Evolutionary conservation across 129 eudicot species (phyloP).

Genomic region (Cynara cardunculus): DNA sequence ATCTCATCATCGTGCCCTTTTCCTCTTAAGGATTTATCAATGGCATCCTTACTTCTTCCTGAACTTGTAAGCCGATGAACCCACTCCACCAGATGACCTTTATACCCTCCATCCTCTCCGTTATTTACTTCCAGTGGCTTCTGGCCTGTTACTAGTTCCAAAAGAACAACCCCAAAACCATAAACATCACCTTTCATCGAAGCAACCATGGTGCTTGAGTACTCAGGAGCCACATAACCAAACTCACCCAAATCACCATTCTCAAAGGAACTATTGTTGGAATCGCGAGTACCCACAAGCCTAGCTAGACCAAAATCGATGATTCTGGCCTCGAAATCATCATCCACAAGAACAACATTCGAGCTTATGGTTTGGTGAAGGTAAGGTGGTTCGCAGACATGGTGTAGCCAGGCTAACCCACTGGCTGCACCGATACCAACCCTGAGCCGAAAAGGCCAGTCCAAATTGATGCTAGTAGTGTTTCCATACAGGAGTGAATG

Average conservation of each 20-base stretch:
- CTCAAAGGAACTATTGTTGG: slow-evolving; percentile 51
- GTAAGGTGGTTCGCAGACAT: slow-evolving; percentile 58
- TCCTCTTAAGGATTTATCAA: slow-evolving; percentile 48
- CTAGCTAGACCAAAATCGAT: slow-evolving; percentile 58
- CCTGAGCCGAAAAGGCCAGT: slow-evolving; percentile 53
- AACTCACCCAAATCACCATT: slow-evolving; percentile 68
- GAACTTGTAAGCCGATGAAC: slow-evolving; percentile 38
- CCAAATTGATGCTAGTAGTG: slow-evolving; percentile 23
- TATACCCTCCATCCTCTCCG: slow-evolving; percentile 57
- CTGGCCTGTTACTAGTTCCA: slow-evolving; percentile 61
- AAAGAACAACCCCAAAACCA: slow-evolving; percentile 60
- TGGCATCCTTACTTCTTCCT: slow-evolving; percentile 51
- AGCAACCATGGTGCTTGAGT: slow-evolving; percentile 67
- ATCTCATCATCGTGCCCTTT: slow-evolving; percentile 57
- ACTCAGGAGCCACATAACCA: slow-evolving; percentile 72
- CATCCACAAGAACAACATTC: slow-evolving; percentile 54
- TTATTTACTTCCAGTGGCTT: slow-evolving; percentile 61
- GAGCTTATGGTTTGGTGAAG: slow-evolving; percentile 62
- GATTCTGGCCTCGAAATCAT: slow-evolving; percentile 56
- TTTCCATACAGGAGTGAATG: slow-evolving; percentile 31
- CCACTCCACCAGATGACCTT: slow-evolving; percentile 70
- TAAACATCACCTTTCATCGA: slow-evolving; percentile 68
- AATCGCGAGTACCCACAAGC: slow-evolving; percentile 47
- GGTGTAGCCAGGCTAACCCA: slow-evolving; percentile 72
- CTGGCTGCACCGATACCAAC: slow-evolving; percentile 60